Base-by-base conservation (phyloP, 805 yeast species). In the Ogataea thermomethanolica region DNA sequence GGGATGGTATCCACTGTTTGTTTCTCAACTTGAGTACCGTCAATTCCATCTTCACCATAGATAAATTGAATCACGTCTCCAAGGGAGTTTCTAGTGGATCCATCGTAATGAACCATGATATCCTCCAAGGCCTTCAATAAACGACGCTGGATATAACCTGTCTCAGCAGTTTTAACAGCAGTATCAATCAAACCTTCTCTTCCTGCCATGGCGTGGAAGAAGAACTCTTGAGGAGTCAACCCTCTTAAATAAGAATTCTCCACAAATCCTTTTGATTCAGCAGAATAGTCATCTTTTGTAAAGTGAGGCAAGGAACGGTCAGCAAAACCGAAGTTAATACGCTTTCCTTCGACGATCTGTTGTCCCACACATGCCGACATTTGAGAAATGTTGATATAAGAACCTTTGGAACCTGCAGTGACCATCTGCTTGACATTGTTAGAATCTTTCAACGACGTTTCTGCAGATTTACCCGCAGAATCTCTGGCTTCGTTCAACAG, bases 291-390 rank as follows among this genome's bases (percentile, higher is more conserved):
- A 69, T 93, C 99, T 65, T 93, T 93, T 7, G 98, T 89, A 64
- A 93, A 93, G 66, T 93, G 99, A 9, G 99, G 99, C 58, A 93
- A 71, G 2, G 97, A 82, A 69, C 99, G 84, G 64, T 93, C 98
- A 28, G 88, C 81, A 61, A 93, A 93, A 31, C 99, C 99, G 55
- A 86, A 93, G 17, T 96, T 95, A 70, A 93, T 91, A 77, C 99
- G 95, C 66, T 87, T 93, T 78, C 99, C 99, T 71, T 93, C 99
- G 33, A 93, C 99, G 68, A 95, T 93, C 64, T 93, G 99, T 67
- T 93, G 99, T 56, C 99, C 99, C 22, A 93, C 99, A 84, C 99
- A 93, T 8, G 99, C 99, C 29, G 97, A 89, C 99, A 93, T 93
- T 70, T 90, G 98, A 17, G 99, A 95, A 63, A 93, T 93, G 65